phyloP scores from a whole-genome alignment of 148 eudicot genomes.

The Cornus florida region DNA sequence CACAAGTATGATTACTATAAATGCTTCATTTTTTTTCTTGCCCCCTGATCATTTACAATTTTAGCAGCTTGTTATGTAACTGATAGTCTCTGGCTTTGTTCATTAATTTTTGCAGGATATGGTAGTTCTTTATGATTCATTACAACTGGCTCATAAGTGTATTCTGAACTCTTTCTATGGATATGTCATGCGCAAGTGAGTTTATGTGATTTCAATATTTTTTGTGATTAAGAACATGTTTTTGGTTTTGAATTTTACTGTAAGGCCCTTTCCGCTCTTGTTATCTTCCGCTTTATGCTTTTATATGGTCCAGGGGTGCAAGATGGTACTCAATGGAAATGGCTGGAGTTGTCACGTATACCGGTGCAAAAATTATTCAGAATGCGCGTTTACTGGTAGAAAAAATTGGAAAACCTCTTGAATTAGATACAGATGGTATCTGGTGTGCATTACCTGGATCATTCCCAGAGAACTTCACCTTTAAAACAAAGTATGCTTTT shows the following conservation, averaged over 20 bases:
- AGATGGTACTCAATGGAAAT: constrained; percentile 99
- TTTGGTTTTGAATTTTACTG: neutral
- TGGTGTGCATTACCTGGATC: constrained; percentile 98
- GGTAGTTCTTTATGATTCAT: constrained; percentile 98
- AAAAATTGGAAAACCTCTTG: constrained; percentile 96
- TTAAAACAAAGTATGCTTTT: constrained; percentile 68
- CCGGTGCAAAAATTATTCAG: constrained; percentile 98
- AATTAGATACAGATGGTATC: constrained; percentile 97
- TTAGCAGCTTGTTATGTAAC: neutral
- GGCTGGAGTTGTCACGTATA: constrained; percentile 99
- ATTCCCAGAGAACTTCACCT: constrained; percentile 95
- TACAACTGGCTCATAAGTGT: constrained; percentile 99
- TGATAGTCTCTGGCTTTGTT: constrained; percentile 2
- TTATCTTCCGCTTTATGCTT: neutral
- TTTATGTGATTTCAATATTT: neutral
- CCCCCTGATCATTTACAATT: neutral
- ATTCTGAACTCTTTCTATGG: constrained; percentile 98
- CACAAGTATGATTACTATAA: constrained; percentile 59
- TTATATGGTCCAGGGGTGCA: constrained; percentile 67
- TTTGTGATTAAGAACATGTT: constrained; percentile 12
- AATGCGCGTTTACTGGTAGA: constrained; percentile 94
- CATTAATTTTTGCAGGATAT: constrained; percentile 64
- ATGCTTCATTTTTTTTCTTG: neutral
- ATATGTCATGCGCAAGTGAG: constrained; percentile 99
- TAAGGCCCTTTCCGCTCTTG: neutral